Evolutionary conservation across 176 grass and related monocot genomes (phyloP), one percentile per base, ranked within the genome.

Genomic region (Alopecurus myosuroides): DNA sequence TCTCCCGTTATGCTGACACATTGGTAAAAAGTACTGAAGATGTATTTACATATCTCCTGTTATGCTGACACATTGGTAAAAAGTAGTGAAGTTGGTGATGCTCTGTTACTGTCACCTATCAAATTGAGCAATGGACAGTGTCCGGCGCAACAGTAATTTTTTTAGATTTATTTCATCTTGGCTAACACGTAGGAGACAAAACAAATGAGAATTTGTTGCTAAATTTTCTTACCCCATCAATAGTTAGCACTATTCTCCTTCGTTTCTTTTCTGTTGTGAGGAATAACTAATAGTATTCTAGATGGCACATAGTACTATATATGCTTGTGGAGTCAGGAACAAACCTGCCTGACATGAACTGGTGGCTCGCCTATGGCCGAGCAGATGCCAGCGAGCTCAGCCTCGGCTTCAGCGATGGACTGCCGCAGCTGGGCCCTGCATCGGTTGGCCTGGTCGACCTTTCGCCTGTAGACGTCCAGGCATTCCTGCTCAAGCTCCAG

Each of bases 401-500:
- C 97, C 86, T 94, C 81, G 26, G 84, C 77, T 57, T 94, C 93
- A 29, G 89, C 97, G 55, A 99, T 92, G 62, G 81, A 74, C 48
- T 92, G 89, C 60, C 74, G 70, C 55, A 99, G 79, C 81, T 92
- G 89, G 62, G 84, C 91, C 84, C 93, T 86, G 77, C 81, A 88
- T 0, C 78, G 77, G 49, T 87, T 93, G n/a, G 91, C 93, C 68
- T 78, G 84, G 67, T 98, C 89, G 17, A 95, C 89, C 82, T 95
- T 98, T 76, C 89, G 74, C 85, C 80, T 81, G 73, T 95, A 94
- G 20, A 94, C 85, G 11, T 93, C 89, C 3, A 91, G 77, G 51
- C 95, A 98, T 13, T 98, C 93, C 64, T 92, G 89, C 85, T 93
- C 85, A 6, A 98, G 89, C 81, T 93, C 91, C 28, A 86, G 58